Evolutionary conservation across 2,329 filamentous ascomycete genomes (phyloP).

Genomic region (Aspergillus fijiensis): DNA sequence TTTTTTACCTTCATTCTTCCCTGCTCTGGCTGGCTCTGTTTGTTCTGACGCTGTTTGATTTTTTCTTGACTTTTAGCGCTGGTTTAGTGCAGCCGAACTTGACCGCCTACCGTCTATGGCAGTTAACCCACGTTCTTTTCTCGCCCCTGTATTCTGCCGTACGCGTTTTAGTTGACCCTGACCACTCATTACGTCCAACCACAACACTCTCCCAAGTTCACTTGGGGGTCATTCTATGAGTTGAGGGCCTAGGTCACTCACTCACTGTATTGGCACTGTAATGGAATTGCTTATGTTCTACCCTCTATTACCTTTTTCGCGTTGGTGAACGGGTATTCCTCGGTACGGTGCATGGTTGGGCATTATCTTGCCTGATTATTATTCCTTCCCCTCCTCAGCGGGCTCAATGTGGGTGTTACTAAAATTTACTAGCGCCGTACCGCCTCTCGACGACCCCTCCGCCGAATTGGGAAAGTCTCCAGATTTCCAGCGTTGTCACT

Average conservation of each 20-base stretch:
- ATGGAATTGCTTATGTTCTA: neutral
- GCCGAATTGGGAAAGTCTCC: slow-evolving; percentile 1
- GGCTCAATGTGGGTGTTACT: neutral
- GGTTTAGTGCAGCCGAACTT: slow-evolving; percentile 21
- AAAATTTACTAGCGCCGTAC: neutral
- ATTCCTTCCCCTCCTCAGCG: too few relatives aligned
- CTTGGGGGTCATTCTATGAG: too few relatives aligned
- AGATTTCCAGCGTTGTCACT: neutral
- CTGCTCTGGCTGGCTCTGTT: slow-evolving; percentile 7
- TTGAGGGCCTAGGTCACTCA: too few relatives aligned
- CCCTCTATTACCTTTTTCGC: neutral
- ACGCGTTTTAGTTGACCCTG: slow-evolving; percentile 7
- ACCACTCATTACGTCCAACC: neutral
- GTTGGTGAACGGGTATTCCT: neutral
- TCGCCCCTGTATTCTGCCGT: slow-evolving; percentile 12
- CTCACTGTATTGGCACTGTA: neutral
- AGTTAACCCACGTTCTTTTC: slow-evolving; percentile 13
- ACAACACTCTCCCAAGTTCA: neutral
- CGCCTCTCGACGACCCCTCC: slow-evolving; percentile 1
- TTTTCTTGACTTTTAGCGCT: slow-evolving; percentile 26
- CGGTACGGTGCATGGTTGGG: neutral
- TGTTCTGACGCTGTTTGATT: slow-evolving; percentile 19
- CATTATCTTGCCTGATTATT: neutral
- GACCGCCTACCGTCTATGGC: slow-evolving; percentile 21
- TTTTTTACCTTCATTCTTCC: neutral